Evolutionary conservation across 2,329 filamentous ascomycete species (phyloP).

Genomic region (Emydomyces testavorans): DNA sequence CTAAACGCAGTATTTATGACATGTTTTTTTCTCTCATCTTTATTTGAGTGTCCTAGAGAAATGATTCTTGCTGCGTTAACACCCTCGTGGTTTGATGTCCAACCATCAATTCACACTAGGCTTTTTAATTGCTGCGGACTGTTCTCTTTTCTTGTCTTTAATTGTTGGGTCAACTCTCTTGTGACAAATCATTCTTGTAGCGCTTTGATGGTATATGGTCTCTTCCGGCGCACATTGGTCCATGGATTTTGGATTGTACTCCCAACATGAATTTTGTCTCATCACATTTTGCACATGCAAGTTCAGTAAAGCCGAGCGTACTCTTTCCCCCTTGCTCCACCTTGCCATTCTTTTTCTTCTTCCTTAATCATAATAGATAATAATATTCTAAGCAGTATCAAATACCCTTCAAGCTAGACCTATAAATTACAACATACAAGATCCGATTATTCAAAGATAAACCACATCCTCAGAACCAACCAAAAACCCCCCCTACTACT

Average conservation of each 20-base stretch:
- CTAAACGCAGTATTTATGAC: conserved; percentile 16
- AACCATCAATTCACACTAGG: too few species aligned
- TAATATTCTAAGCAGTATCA: not conserved
- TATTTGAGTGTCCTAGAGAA: conserved; percentile 7
- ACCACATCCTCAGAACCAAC: not conserved
- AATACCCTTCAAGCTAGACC: not conserved
- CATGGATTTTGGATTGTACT: not conserved
- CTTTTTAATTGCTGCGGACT: not conserved
- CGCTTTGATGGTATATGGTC: conserved; percentile 2
- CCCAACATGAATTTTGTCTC: not conserved
- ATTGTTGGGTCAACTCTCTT: not conserved
- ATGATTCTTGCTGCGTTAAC: not conserved
- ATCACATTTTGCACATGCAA: conserved; percentile 2
- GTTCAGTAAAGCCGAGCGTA: too few species aligned
- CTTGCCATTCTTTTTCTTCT: not conserved
- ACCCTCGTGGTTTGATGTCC: not conserved
- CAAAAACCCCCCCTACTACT: not conserved
- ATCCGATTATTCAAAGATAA: not conserved
- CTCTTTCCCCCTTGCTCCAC: too few species aligned
- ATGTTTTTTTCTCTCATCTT: conserved; percentile 1
- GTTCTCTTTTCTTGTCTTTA: not conserved
- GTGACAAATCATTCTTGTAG: not conserved
- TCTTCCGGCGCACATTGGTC: not conserved
- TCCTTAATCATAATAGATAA: conserved; percentile 7
- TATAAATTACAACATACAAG: not conserved